A percentile compares a stretch with the other conserved stretches of the same genome.
Conservation (phyloP, 1,284 basidiomycete species). For the Pseudozyma thailandica region DNA sequence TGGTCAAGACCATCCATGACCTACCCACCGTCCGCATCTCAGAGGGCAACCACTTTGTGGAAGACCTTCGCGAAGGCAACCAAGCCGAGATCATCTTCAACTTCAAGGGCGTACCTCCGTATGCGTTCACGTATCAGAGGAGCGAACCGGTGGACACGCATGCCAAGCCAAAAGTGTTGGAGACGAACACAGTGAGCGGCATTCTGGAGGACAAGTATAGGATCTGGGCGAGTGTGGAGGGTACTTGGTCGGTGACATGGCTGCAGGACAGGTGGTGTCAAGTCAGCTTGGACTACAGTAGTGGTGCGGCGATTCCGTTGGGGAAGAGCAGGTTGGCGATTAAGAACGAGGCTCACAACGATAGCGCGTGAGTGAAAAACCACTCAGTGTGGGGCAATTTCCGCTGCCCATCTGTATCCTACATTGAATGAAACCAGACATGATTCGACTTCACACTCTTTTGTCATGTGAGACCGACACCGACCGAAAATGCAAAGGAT, state of each 20-base stretch:
- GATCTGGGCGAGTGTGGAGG: constrained; percentile 87
- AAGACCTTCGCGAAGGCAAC: constrained; percentile 81
- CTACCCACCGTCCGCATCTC: constrained; percentile 88
- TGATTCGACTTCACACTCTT: too few species aligned
- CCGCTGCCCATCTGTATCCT: too few species aligned
- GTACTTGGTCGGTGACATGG: constrained; percentile 87
- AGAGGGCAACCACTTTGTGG: constrained; percentile 81
- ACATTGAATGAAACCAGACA: background rate
- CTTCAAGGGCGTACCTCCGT: constrained; percentile 89
- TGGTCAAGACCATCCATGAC: constrained; percentile 81
- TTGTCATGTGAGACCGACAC: too few species aligned
- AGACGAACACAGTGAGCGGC: constrained; percentile 72
- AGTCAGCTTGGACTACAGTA: constrained; percentile 55
- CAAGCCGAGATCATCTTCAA: constrained; percentile 92
- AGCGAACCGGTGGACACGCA: constrained; percentile 66
- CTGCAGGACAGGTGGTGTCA: constrained; percentile 82
- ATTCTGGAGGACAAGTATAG: constrained; percentile 82
- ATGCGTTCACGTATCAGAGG: constrained; percentile 77
- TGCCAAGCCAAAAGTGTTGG: constrained; percentile 57
- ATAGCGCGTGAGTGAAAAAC: background rate
- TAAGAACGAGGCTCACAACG: constrained; percentile 19
- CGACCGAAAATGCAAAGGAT: too few species aligned
- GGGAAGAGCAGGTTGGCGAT: constrained; percentile 44
- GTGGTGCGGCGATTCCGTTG: constrained; percentile 50
- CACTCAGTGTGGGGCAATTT: background rate